Base-by-base conservation (phyloP, 441 rosid species). In the Erysimum pusillum region DNA sequence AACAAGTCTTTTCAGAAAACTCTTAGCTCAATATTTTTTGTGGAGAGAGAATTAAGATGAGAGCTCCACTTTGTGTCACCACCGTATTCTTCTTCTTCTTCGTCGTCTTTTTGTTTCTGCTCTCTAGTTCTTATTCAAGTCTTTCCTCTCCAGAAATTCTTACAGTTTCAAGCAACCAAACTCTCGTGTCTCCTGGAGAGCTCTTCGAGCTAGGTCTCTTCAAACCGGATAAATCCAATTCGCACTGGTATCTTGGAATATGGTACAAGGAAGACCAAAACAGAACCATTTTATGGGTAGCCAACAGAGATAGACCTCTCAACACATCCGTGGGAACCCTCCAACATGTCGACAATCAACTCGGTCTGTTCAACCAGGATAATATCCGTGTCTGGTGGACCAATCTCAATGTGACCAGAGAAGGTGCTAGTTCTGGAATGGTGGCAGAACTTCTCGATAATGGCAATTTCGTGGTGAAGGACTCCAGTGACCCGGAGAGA, bases 121-220 rank as follows among this genome's bases (percentile, higher is more conserved):
- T 18, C 11, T 6, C 54, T 49, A 17, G 28, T 49, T 2, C 54
- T 18, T 9, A 17, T 9, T 13, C 54, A 17, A 25, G 28, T 25
- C 1, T 49, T 18, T 8, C 22, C 11, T 49, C 17, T 49, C 11
- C 28, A 8, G 13, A 49, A 49, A 18, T 2, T 49, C 8, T 49
- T 49, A 44, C 48, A 44, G 7, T 44, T 7, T 49, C 54, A 13
- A 49, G 28, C 54, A 49, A 49, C 54, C 54, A 49, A 49, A 49
- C 54, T 9, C 25, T 49, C 9, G 54, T 49, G 54, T 49, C 54
- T 49, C 25, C 54, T 6, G 12, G 28, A 9, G 18, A 49, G 2
- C 12, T 20, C 6, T 49, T 49, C 54, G 54, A 49, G 13, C 11
- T 49, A 17, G 54, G 54, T 49, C 12, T 49, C 25, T 49, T 49